A percentile compares a stretch with the other conserved stretches of the same genome.
These are phyloP conservation scores for Polymyxa betae DNA, from an alignment of 208 protist genomes.

Conservation along the genomic window DNA sequence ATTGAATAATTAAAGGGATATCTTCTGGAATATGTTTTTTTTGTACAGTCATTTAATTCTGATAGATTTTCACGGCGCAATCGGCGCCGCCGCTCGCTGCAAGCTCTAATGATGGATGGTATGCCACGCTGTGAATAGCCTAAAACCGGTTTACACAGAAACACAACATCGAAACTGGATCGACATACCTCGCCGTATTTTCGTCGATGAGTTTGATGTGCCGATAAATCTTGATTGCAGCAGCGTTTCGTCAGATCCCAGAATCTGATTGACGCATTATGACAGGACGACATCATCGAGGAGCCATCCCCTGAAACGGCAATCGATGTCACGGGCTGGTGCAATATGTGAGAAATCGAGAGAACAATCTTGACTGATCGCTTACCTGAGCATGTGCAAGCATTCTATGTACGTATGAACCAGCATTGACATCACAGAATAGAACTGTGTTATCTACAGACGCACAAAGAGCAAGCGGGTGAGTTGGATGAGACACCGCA, in stretches of 20 bases:
- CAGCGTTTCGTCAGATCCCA: conserved; percentile 12
- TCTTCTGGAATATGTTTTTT: background rate
- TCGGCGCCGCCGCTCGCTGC: conserved; percentile 14
- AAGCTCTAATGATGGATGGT: background rate
- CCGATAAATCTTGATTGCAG: conserved; percentile 19
- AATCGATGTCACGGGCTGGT: background rate
- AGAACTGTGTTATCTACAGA: conserved; percentile 42
- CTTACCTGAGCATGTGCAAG: conserved; percentile 21
- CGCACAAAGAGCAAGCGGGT: conserved; percentile 15
- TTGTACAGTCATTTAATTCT: background rate
- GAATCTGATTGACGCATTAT: conserved; percentile 21
- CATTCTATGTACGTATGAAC: conserved; percentile 25
- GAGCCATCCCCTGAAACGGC: conserved; percentile 4
- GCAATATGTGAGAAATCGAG: background rate
- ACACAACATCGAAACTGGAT: background rate
- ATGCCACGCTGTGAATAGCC: conserved; percentile 36
- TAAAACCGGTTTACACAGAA: background rate
- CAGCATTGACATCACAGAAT: conserved; percentile 46
- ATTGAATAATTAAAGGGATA: background rate
- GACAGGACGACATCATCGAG: conserved; percentile 40
- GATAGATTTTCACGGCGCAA: conserved; percentile 29
- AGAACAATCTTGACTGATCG: background rate
- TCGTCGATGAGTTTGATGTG: conserved; percentile 48
- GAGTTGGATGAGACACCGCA: background rate
- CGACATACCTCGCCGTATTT: conserved; percentile 45